These are phyloP conservation scores for Bryopsis sp. DNA, from an alignment of 139 green algal genomes.

Conservation along the genomic window DNA sequence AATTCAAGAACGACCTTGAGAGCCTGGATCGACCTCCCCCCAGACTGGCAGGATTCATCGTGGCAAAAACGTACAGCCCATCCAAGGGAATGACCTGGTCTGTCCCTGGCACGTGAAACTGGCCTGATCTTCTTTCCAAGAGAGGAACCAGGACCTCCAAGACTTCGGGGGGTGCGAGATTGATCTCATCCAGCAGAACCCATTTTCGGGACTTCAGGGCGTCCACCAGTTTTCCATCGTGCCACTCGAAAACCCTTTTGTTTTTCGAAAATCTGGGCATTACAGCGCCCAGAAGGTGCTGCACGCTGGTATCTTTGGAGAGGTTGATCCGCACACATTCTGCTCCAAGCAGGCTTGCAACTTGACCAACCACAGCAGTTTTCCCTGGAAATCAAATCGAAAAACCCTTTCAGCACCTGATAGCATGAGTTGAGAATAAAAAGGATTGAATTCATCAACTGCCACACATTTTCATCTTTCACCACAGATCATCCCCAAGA, in stretches of 20 bases:
- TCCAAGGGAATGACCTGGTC: conserved; percentile 67
- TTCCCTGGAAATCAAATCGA: no score
- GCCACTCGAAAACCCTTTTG: conserved; percentile 59
- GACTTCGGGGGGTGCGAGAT: conserved; percentile 62
- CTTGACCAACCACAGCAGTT: conserved; percentile 29
- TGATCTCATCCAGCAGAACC: conserved; percentile 91
- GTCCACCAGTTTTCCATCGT: conserved; percentile 68
- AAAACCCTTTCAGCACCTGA: no score
- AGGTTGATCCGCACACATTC: conserved; percentile 29
- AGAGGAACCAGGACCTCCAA: conserved; percentile 27
- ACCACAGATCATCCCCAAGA: no score
- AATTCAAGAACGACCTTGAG: conserved; percentile 20
- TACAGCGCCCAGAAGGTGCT: conserved; percentile 27
- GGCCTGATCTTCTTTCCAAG: conserved; percentile 26
- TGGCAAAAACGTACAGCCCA: conserved; percentile 71
- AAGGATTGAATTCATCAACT: no score
- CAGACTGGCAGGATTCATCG: conserved; percentile 88
- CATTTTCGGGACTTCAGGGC: conserved; percentile 68
- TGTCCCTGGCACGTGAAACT: no score
- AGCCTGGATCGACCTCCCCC: conserved; percentile 28
- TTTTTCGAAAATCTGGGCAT: conserved; percentile 20
- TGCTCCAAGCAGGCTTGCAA: conserved; percentile 20
- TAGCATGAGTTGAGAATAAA: no score
- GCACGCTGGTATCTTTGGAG: conserved; percentile 23
- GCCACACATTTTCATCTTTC: no score